A percentile compares a stretch with the other conserved stretches of the same genome.
These are phyloP conservation scores for Crithidia bombi DNA, from an alignment of 208 protist genomes.

Conservation along the genomic window DNA sequence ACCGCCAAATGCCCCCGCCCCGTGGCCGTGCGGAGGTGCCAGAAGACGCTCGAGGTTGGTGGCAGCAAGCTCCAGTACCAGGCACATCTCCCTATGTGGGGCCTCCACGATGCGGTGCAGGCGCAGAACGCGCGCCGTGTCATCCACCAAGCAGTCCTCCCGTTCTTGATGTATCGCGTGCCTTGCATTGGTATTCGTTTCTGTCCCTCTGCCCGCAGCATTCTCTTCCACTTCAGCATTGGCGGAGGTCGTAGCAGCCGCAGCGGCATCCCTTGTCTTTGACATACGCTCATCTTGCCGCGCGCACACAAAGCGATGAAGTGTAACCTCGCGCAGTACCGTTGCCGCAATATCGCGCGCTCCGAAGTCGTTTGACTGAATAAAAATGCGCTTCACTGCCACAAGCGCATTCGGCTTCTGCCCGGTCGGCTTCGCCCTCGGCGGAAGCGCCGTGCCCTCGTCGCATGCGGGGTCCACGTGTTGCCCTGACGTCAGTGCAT, in stretches of 20 bases:
- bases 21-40: slow-evolving; percentile 10
- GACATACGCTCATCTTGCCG: slow-evolving; percentile 11
- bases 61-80: slow-evolving; percentile 76
- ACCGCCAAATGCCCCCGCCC: slow-evolving; percentile 5
- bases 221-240: background rate
- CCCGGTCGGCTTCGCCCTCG: background rate
- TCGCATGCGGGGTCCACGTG: background rate
- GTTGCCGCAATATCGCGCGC: slow-evolving; percentile 65
- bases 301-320: slow-evolving; percentile 50
- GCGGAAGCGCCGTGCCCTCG: background rate
- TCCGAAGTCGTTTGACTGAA: slow-evolving; percentile 74
- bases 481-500: too few species aligned
- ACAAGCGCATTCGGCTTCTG: slow-evolving; percentile 21
- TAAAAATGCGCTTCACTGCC: slow-evolving; percentile 87
- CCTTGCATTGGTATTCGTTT: background rate
- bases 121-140: slow-evolving; percentile 40
- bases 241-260: background rate
- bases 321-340: slow-evolving; percentile 76
- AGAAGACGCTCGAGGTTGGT: slow-evolving; percentile 67
- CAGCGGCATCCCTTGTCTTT: background rate
- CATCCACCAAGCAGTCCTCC: slow-evolving; percentile 23
- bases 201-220: background rate
- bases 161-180: background rate
- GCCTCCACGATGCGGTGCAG: slow-evolving; percentile 77
- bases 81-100: slow-evolving; percentile 78